These are phyloP conservation scores for Tetracladium setigerum DNA, from an alignment of 495 filamentous ascomycete genomes.

Conservation along the genomic window DNA sequence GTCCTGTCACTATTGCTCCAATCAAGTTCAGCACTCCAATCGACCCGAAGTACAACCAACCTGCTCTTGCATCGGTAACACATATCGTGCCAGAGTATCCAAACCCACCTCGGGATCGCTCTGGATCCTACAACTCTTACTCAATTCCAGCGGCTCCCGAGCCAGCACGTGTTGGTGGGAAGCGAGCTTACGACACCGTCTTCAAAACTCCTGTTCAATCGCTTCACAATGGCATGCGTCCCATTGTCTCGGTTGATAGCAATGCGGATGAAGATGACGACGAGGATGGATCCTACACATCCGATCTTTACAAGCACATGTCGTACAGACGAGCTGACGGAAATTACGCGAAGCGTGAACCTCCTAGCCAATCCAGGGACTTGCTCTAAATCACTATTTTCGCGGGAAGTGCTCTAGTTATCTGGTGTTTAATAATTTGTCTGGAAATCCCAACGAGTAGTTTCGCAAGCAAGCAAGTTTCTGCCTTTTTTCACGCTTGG, in stretches of 20 bases:
- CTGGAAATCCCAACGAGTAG: neutral
- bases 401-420: no score
- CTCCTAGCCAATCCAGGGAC: neutral
- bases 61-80: slow-evolving; percentile 5
- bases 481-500: neutral
- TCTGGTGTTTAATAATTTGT: no score
- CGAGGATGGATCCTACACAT: slow-evolving; percentile 15
- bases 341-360: neutral
- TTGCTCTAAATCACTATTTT: neutral
- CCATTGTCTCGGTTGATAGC: slow-evolving; percentile 30
- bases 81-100: slow-evolving; percentile 6
- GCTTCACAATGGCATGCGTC: slow-evolving; percentile 45
- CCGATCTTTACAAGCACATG: slow-evolving; percentile 24
- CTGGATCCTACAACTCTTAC: slow-evolving; percentile 6
- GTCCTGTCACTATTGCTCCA: neutral
- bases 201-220: slow-evolving; percentile 21
- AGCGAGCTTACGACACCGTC: slow-evolving; percentile 21
- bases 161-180: slow-evolving; percentile 12
- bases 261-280: slow-evolving; percentile 25
- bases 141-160: no score
- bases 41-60: slow-evolving; percentile 7
- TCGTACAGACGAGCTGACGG: slow-evolving; percentile 41
- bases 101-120: neutral
- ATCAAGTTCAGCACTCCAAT: slow-evolving; percentile 1
- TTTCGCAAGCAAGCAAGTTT: neutral